Conservation (phyloP, 179 eudicot genomes). For the Nepenthes alata region DNA sequence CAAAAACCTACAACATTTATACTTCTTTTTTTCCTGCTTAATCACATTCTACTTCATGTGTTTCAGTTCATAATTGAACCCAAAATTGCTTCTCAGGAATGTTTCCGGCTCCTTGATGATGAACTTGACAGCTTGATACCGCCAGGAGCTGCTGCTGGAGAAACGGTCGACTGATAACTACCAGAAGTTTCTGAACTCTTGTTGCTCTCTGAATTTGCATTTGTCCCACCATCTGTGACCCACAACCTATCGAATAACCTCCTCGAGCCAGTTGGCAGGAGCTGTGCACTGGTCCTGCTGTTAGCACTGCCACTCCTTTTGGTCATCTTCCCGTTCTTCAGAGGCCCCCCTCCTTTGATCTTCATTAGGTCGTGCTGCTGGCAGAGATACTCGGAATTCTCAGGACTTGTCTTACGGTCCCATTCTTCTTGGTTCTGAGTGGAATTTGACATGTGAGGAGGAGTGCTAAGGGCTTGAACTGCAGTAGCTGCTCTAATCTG, state of each 20-base stretch:
- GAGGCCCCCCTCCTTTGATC: constrained; percentile 12
- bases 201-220: constrained; percentile 39
- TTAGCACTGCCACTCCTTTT: constrained; percentile 13
- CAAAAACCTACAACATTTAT: no score
- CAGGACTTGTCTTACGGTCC: constrained; percentile 27
- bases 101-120: constrained; percentile 46
- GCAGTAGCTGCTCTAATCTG: constrained; percentile 47
- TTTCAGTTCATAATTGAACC: background rate
- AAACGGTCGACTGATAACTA: constrained; percentile 69
- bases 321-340: constrained; percentile 26
- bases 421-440: constrained; percentile 31
- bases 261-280: constrained; percentile 76
- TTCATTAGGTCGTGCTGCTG: constrained; percentile 43
- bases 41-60: constrained; percentile 6
- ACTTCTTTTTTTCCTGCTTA: background rate
- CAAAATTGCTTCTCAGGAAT: constrained; percentile 20
- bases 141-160: constrained; percentile 42
- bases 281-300: constrained; percentile 44
- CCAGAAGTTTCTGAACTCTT: constrained; percentile 74
- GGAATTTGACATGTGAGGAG: constrained; percentile 18
- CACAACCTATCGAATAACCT: constrained; percentile 65
- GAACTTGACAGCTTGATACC: constrained; percentile 46
- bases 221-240: constrained; percentile 32
- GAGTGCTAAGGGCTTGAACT: constrained; percentile 17
- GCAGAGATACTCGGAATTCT: constrained; percentile 30